A percentile compares a stretch with the other conserved stretches of the same genome.
These are phyloP conservation scores for Ascochyta koolunga DNA, from an alignment of 2,329 filamentous ascomycete species.

Conservation along the genomic window DNA sequence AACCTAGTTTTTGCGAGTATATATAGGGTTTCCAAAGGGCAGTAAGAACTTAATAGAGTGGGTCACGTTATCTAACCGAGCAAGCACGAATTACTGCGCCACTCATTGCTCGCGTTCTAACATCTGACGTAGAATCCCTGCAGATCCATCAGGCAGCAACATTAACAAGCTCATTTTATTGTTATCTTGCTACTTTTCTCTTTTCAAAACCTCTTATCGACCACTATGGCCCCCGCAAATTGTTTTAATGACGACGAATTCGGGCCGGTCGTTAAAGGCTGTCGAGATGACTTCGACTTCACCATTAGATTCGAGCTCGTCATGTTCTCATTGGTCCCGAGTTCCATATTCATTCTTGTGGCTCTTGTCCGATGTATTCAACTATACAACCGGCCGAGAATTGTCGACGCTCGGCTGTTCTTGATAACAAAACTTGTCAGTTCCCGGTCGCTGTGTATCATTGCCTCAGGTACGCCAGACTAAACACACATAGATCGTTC, in stretches of 20 bases:
- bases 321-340: constrained; percentile 42
- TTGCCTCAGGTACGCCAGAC: not conserved
- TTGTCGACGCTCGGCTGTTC: not conserved
- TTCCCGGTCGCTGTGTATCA: not conserved
- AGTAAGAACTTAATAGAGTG: no score
- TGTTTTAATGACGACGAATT: constrained; percentile 4
- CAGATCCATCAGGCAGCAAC: no score
- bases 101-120: no score
- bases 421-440: constrained; percentile 1
- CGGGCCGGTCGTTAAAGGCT: not conserved
- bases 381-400: constrained; percentile 10
- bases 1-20: no score
- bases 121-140: no score
- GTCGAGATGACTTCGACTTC: constrained; percentile 31
- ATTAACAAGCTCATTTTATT: no score
- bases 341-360: constrained; percentile 37
- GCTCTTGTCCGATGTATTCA: constrained; percentile 37
- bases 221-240: not conserved
- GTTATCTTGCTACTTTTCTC: not conserved
- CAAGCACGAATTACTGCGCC: no score
- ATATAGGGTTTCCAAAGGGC: no score
- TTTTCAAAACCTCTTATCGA: no score
- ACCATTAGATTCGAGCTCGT: constrained; percentile 43
- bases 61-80: no score
- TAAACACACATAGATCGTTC: constrained; percentile 17